A percentile compares a stretch with the other conserved stretches of the same genome.
Evolutionary conservation across 2,329 filamentous ascomycete genomes (phyloP).

Genomic region (Ploettnerulaceae sp.): DNA sequence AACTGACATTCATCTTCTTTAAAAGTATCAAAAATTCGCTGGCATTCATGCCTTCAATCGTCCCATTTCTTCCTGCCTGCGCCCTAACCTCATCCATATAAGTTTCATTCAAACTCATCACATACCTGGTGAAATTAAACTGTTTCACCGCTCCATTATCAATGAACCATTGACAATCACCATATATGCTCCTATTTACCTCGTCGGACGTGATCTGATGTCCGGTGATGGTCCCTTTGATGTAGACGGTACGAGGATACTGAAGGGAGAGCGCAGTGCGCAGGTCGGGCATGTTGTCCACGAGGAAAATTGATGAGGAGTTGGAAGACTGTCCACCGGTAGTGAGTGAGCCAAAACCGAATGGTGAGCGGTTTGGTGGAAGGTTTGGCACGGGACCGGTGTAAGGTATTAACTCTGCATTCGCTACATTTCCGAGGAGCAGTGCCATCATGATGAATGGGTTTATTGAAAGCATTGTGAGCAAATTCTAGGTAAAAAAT

Average conservation of each 20-base stretch:
- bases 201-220: neutral
- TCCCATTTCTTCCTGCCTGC: neutral
- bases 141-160: constrained; percentile 2
- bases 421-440: neutral
- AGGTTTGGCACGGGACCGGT: neutral
- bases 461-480: neutral
- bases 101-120: constrained; percentile 8
- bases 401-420: constrained; percentile 1
- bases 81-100: constrained; percentile 4
- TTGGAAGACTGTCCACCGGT: neutral
- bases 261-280: constrained; percentile 1
- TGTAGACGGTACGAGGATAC: constrained; percentile 1
- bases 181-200: constrained; percentile 2
- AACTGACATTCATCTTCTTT: constrained; percentile 3
- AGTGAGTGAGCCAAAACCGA: constrained; percentile 1
- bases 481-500: no score
- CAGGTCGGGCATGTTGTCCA: constrained; percentile 9
- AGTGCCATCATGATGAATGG: neutral
- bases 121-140: constrained; percentile 8
- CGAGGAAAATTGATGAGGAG: constrained; percentile 3
- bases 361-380: constrained; percentile 1
- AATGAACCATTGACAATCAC: constrained; percentile 7
- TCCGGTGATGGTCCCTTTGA: constrained; percentile 4
- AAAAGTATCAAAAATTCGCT: neutral
- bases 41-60: constrained; percentile 4